Base-by-base conservation (phyloP, 305 asterid species). In the Fraxinus platypoda region DNA sequence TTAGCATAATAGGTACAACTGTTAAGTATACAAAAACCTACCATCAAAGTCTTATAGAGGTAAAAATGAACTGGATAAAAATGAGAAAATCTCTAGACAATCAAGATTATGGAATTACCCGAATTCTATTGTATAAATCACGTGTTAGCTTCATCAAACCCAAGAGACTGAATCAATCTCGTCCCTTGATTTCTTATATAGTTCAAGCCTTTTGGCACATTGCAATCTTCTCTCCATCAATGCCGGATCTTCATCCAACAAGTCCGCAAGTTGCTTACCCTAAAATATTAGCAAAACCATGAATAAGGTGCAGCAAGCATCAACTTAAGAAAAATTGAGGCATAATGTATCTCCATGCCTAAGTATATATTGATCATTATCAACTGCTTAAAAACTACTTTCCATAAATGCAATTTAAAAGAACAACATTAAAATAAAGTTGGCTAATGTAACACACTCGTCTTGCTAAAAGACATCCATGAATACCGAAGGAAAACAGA, bases 151-250 rank as follows among this genome's bases (percentile, higher is more conserved):
- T 91, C 90, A 92, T 75, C 91, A 88, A 77, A 89, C 90, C 96
- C 94, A 92, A 21, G 97, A 86, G 17, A 91, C 95, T 15, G 97
- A 93, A 38, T 93, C 99, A 33, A 95, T 88, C 87, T 94, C 98
- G 21, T 94, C 99, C 84, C 97, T 93, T 9, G 98, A 97, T 88
- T 90, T 91, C 93, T 93, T 93, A 95, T 93, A 95, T 68, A 95
- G 87, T 86, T 94, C 94, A 15, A 95, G 97, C 90, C 97, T 91
- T 84, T 95, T 93, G 4, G 96, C 97, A 76, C 85, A 87, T 80
- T 95, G 89, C 31, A 34, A 85, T 83, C 98, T 93, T 88, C 85
- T 94, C 87, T 90, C 98, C 97, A 95, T 95, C 92, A 95, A 85
- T 2, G 97, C 73, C 0, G 99, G 98, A 87, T 95, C 99, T 88